phyloP scores from a whole-genome alignment of 768 basidiomycete species.

The Suillus lakei region DNA sequence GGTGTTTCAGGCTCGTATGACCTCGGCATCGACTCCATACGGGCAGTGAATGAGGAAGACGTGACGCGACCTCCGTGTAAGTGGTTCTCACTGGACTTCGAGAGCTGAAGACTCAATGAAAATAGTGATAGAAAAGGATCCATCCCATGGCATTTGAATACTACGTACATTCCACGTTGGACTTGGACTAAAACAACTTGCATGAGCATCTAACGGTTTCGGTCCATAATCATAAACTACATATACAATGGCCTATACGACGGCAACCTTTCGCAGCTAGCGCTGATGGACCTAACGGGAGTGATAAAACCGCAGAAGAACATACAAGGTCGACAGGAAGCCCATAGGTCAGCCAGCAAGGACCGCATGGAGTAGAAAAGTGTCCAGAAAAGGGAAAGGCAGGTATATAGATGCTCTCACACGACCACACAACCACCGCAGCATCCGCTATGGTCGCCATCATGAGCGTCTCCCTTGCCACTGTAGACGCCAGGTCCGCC shows the following conservation, averaged over 20 bases:
- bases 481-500: slow-evolving; percentile 54
- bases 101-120: not conserved
- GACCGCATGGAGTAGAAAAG: slow-evolving; percentile 7
- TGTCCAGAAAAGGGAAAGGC: slow-evolving; percentile 9
- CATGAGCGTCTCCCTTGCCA: slow-evolving; percentile 46
- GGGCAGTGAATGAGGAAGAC: slow-evolving; percentile 81
- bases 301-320: slow-evolving; percentile 9
- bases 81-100: slow-evolving; percentile 15
- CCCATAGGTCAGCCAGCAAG: slow-evolving; percentile 11
- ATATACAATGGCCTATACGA: slow-evolving; percentile 25
- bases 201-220: slow-evolving; percentile 15
- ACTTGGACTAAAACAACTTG: slow-evolving; percentile 7
- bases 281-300: slow-evolving; percentile 15
- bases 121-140: slow-evolving; percentile 32
- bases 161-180: not conserved
- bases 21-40: slow-evolving; percentile 80
- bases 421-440: slow-evolving; percentile 71
- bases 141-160: slow-evolving; percentile 26
- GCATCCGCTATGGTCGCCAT: slow-evolving; percentile 64
- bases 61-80: slow-evolving; percentile 38
- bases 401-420: slow-evolving; percentile 27
- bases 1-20: slow-evolving; percentile 78
- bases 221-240: slow-evolving; percentile 24
- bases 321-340: slow-evolving; percentile 14
- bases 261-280: slow-evolving; percentile 11